Percentiles rank a stretch among this genome's conserved stretches.
Conservation (phyloP, 345 rosid genomes). For the Salix suchowensis region DNA sequence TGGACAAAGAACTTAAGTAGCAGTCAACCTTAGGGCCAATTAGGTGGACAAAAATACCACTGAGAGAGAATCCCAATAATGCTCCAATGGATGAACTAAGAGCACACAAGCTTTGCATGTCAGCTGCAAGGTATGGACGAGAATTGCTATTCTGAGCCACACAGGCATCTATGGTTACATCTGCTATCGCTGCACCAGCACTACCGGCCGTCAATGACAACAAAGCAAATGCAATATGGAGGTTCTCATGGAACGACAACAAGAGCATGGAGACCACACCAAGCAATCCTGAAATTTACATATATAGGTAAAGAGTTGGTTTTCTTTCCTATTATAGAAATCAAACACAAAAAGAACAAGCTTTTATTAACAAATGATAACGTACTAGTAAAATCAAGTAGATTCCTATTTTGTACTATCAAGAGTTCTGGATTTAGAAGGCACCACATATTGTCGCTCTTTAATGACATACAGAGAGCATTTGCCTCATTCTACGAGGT, state of each 20-base stretch:
- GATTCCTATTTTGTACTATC: neutral
- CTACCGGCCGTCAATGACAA: constrained; percentile 65
- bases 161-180: constrained; percentile 94
- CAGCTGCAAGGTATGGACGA: constrained; percentile 74
- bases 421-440: neutral
- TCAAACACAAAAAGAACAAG: neutral
- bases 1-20: neutral
- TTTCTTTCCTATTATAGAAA: neutral
- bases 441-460: neutral
- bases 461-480: neutral
- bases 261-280: constrained; percentile 66
- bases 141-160: constrained; percentile 76
- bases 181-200: constrained; percentile 80
- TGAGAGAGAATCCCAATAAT: constrained; percentile 66
- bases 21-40: constrained; percentile 73
- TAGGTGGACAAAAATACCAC: constrained; percentile 82
- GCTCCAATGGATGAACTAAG: constrained; percentile 74
- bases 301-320: neutral
- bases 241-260: constrained; percentile 56
- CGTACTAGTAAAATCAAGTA: neutral
- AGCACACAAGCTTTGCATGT: constrained; percentile 91
- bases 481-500: neutral
- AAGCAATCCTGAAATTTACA: constrained; percentile 55
- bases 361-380: neutral
- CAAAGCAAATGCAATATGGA: constrained; percentile 66